phyloP scores from a whole-genome alignment of 2,329 filamentous ascomycete genomes.

The Emergomyces orientalis region DNA sequence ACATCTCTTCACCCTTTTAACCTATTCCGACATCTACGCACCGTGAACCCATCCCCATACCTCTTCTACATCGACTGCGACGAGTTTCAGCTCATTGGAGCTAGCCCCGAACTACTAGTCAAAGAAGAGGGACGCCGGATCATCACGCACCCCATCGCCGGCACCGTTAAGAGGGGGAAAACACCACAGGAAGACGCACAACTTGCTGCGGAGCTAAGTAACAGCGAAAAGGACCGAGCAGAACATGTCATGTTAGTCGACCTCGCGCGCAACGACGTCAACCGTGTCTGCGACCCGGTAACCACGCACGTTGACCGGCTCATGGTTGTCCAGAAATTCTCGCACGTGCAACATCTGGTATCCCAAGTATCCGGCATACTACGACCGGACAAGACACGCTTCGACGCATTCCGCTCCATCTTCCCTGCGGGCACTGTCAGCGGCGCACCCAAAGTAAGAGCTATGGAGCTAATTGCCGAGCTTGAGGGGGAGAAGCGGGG shows the following conservation, averaged over 20 bases:
- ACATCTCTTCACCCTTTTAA: slow-evolving; percentile 94
- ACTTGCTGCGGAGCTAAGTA: slow-evolving; percentile 66
- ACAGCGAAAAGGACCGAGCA: slow-evolving; percentile 80
- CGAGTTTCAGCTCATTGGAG: slow-evolving; percentile 90
- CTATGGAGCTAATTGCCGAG: slow-evolving; percentile 96
- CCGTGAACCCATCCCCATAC: slow-evolving; percentile 96
- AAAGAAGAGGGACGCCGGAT: slow-evolving; percentile 80
- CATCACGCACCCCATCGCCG: slow-evolving; percentile 94
- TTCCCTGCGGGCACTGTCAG: slow-evolving; percentile 96
- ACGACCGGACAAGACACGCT: slow-evolving; percentile 72
- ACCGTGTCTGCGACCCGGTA: slow-evolving; percentile 83
- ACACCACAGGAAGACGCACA: slow-evolving; percentile 70
- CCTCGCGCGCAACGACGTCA: slow-evolving; percentile 90
- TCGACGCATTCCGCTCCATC: slow-evolving; percentile 91
- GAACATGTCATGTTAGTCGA: slow-evolving; percentile 98
- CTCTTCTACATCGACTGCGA: slow-evolving; percentile 91
- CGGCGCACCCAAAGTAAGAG: slow-evolving; percentile 87
- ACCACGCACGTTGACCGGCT: slow-evolving; percentile 85
- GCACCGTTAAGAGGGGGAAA: slow-evolving; percentile 80
- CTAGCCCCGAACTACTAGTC: slow-evolving; percentile 87
- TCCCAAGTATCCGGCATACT: slow-evolving; percentile 92
- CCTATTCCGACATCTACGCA: slow-evolving; percentile 89
- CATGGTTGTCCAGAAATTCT: slow-evolving; percentile 92
- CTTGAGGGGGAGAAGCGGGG: slow-evolving; percentile 89
- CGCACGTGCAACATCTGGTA: slow-evolving; percentile 93